phyloP scores from a whole-genome alignment of 1,284 basidiomycete genomes.

The Fomitopsis pinicola region DNA sequence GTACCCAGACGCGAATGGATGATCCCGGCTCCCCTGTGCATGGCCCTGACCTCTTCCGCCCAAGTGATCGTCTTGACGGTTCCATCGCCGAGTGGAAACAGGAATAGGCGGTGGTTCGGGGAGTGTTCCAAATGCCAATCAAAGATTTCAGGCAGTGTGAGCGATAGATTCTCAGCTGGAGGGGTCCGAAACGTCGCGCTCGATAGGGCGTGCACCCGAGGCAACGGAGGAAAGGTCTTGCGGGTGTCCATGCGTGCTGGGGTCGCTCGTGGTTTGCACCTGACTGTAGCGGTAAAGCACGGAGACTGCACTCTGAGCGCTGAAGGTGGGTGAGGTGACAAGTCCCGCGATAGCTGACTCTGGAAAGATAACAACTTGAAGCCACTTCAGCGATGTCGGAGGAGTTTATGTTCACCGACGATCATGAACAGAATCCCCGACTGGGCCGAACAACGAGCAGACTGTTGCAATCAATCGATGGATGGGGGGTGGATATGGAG shows the following conservation, averaged over 20 bases:
- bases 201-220: conserved; percentile 3
- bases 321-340: too few species aligned
- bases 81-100: conserved; percentile 24
- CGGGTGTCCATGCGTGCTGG: background rate
- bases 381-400: too few species aligned
- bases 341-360: too few species aligned
- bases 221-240: background rate
- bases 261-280: too few species aligned
- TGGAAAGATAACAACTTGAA: too few species aligned
- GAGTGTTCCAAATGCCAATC: conserved; percentile 31
- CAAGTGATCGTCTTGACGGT: conserved; percentile 21
- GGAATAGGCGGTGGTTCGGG: conserved; percentile 31
- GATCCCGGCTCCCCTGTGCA: background rate
- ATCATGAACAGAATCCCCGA: too few species aligned
- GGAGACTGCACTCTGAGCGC: too few species aligned
- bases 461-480: too few species aligned
- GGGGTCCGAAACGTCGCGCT: conserved; percentile 28
- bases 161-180: conserved; percentile 28
- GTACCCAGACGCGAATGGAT: background rate
- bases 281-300: too few species aligned
- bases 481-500: too few species aligned
- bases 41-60: conserved; percentile 22
- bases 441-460: too few species aligned
- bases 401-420: too few species aligned
- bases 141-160: conserved; percentile 32